phyloP scores from a whole-genome alignment of 2,329 filamentous ascomycete genomes.

The Microsporum audouinii region DNA sequence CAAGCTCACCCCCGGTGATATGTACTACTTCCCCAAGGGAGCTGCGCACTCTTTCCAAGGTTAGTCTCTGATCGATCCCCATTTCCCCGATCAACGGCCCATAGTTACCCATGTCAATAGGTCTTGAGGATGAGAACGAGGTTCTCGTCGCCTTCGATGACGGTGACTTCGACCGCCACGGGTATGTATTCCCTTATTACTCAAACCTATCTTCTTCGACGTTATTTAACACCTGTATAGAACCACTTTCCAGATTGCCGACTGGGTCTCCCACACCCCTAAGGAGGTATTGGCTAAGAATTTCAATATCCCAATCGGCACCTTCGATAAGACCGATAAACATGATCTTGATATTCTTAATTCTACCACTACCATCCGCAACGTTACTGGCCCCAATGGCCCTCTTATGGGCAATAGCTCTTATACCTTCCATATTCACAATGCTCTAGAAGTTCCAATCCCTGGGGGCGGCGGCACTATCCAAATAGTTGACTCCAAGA shows the following conservation, averaged over 20 bases:
- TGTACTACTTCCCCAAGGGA: conserved; percentile 60
- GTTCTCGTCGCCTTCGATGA: conserved; percentile 57
- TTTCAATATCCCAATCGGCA: conserved; percentile 50
- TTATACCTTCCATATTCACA: conserved; percentile 49
- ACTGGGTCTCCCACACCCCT: conserved; percentile 59
- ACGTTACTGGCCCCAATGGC: conserved; percentile 39
- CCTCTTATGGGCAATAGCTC: conserved; percentile 47
- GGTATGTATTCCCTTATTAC: conserved; percentile 29
- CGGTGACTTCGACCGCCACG: conserved; percentile 52
- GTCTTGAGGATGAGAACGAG: conserved; percentile 55
- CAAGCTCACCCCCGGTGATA: conserved; percentile 49
- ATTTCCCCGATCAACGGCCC: neutral
- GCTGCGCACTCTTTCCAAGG: conserved; percentile 50
- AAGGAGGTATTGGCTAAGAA: conserved; percentile 55
- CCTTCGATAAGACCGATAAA: conserved; percentile 48
- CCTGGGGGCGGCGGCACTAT: conserved; percentile 52
- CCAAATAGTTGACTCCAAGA: conserved; percentile 54
- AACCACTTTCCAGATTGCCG: conserved; percentile 60
- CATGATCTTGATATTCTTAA: conserved; percentile 53
- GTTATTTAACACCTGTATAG: conserved; percentile 25
- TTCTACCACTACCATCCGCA: conserved; percentile 40
- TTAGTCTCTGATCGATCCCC: neutral
- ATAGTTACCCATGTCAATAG: neutral
- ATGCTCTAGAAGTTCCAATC: conserved; percentile 46
- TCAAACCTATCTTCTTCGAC: neutral